phyloP scores from a whole-genome alignment of 208 protist species.

The Acanthamoeba rhysodes region DNA sequence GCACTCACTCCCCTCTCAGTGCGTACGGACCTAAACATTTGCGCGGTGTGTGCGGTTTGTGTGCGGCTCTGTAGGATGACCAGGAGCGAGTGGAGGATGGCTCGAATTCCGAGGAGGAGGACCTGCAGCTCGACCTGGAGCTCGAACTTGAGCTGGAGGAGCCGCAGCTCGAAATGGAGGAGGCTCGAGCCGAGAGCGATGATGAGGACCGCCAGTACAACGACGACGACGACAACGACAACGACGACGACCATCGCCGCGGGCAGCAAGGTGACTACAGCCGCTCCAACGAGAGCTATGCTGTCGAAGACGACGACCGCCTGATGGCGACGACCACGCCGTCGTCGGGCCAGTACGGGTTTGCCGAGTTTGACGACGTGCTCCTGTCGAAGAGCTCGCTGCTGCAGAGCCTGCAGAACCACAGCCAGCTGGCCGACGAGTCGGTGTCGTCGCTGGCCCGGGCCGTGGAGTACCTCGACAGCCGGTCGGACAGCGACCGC shows the following conservation, averaged over 20 bases:
- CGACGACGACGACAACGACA: neutral
- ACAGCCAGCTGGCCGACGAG: neutral
- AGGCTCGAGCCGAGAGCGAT: neutral
- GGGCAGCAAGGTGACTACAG: neutral
- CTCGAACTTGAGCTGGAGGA: conserved; percentile 33
- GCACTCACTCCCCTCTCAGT: too few relatives aligned
- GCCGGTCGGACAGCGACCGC: neutral
- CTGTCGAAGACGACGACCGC: neutral
- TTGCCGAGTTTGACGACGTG: neutral
- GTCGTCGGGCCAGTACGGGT: neutral
- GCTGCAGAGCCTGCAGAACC: neutral
- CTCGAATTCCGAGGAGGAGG: neutral
- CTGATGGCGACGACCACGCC: too few relatives aligned
- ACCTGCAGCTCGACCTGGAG: neutral
- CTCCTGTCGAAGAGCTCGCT: neutral
- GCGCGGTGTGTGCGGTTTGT: too few relatives aligned
- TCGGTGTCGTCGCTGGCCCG: neutral
- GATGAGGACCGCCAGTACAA: neutral
- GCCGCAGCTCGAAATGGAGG: conserved; percentile 14
- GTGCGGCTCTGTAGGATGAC: too few relatives aligned
- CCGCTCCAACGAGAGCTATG: neutral
- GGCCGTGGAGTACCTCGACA: neutral
- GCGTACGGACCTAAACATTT: too few relatives aligned
- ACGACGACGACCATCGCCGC: neutral
- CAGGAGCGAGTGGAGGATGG: neutral